Evolutionary conservation across 2,329 filamentous ascomycete species (phyloP), one percentile per base, ranked within the genome.

Genomic region (Achaetomium macrosporum): DNA sequence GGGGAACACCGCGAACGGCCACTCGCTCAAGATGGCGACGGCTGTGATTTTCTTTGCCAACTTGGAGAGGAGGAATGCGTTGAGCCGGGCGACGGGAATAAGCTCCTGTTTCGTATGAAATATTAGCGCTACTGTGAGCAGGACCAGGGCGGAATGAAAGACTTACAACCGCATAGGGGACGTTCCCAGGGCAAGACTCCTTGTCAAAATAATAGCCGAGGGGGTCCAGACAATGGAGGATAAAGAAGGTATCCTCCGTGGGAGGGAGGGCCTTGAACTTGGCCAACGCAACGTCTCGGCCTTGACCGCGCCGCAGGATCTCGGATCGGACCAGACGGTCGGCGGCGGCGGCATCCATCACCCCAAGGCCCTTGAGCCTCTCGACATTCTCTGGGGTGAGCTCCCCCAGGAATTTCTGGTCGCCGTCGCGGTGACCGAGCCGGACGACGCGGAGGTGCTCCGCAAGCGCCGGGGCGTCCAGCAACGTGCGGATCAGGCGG

Each of bases 1-100:
- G 33, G 50, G 29, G n/a, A 48, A 39, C 16, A 44, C 15, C 2
- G 19, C 50, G n/a, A 53, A 45, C 20, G 50, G 50, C 44, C 40
- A 53, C 12, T 39, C 45, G 33, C 50, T 41, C 31, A 42, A 44
- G 11, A 53, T 40, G 16, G 43, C 44, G 40, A 48, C 7, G 2
- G 40, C 16, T 15, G 20, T 39, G 13, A 40, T 44, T 1, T 48
- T 43, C 10, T 43, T 44, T 20, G 50, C 50, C 25, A 44, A 15
- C n/a, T 39, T 48, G 33, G 48, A 44, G 19, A 53, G 44, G 5
- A 41, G 2, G n/a, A 47, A 44, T 9, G 45, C 45, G 16, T 53
- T 42, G 13, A 51, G 13, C 9, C 41, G 48, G n/a, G 48, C 41
- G 15, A 39, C 31, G 20, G 41, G 19, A 20, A 44, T 20, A 8